A percentile compares a stretch with the other conserved stretches of the same genome.
Evolutionary conservation across 2,329 filamentous ascomycete genomes (phyloP).

Genomic region (Macrophomina phaseolina): DNA sequence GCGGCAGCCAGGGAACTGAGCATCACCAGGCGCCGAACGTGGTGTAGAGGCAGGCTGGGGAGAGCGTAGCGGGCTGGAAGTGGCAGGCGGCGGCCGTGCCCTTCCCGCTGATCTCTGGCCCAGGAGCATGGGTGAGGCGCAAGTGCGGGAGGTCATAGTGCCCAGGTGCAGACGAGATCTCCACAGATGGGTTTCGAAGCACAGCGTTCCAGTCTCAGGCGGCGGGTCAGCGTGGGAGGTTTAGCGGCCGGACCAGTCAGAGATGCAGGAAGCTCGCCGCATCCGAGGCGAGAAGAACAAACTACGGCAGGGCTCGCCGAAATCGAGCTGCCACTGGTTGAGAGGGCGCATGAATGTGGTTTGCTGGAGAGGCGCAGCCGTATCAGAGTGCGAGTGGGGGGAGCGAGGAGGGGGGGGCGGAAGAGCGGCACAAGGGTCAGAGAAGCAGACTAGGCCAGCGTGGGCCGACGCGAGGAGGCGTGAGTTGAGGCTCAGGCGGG

Average conservation of each 20-base stretch:
- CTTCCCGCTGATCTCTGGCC: neutral
- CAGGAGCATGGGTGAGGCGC: neutral
- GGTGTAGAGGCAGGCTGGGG: slow-evolving; percentile 4
- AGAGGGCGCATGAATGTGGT: neutral
- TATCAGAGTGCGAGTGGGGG: slow-evolving; percentile 1
- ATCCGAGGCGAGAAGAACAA: neutral
- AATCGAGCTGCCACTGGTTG: neutral
- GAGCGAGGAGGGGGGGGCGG: neutral
- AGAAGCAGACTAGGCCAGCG: neutral
- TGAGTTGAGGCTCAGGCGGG: neutral
- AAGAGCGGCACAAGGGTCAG: neutral
- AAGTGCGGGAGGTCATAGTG: slow-evolving; percentile 2
- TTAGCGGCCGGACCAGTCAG: neutral
- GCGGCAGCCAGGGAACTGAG: neutral
- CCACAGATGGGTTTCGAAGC: slow-evolving; percentile 16
- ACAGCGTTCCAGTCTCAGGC: slow-evolving; percentile 5
- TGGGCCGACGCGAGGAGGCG: neutral
- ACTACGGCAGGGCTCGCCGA: neutral
- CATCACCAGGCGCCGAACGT: slow-evolving; percentile 3
- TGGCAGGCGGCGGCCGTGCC: neutral
- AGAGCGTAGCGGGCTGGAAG: neutral
- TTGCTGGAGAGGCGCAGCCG: slow-evolving; percentile 6
- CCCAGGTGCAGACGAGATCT: slow-evolving; percentile 11
- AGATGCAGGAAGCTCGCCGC: neutral
- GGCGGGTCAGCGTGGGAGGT: neutral